Base-by-base conservation (phyloP, 768 basidiomycete genomes). In the Mrakia blollopis region DNA sequence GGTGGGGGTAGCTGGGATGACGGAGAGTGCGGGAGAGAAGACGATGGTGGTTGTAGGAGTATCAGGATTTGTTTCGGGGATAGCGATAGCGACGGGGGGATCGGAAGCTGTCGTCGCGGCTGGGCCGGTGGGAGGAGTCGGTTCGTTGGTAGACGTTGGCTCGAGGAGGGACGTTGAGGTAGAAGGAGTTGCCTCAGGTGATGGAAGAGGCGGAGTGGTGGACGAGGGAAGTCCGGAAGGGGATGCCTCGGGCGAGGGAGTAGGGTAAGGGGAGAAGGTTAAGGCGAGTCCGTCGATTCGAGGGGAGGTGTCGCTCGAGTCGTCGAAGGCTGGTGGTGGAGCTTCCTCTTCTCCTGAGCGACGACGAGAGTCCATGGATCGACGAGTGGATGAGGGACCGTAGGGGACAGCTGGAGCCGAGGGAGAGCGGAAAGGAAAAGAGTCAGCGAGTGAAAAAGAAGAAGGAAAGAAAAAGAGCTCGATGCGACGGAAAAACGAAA, bases 301-400 rank as follows among this genome's bases (percentile, higher is more conserved):
- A 37, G 65, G 65, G 39, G 65, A 63, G 25, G 30, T 35, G 28
- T 63, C 62, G 30, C 62, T 63, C 30, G 62, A 35, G 65, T 68
- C 65, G 35, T 68, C 65, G 65, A 68, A 68, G 21, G 65, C 35
- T 0, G 65, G 65, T 23, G 65, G 65, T 1, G 65, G 65, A 14
- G 37, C 65, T 39, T 68, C 65, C 18, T 68, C 65, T 13, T 68
- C 65, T n/a, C 65, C 65, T 68, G 65, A 68, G 21, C 65, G 65
- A 35, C 65, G 32, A 21, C 65, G 65, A 25, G 65, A 35, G 35
- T 68, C 65, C 65, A 68, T 68, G 10, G 65, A 68, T 25, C 65
- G 65, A 7, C 65, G 65, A 25, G 25, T 68, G 35, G 65, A 68
- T 4, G 65, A 39, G 35, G 65, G 65, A 39, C 65, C 65, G 37